phyloP scores from a whole-genome alignment of 202 grass and related monocot genomes.

The Cymbopogon flexuosus region DNA sequence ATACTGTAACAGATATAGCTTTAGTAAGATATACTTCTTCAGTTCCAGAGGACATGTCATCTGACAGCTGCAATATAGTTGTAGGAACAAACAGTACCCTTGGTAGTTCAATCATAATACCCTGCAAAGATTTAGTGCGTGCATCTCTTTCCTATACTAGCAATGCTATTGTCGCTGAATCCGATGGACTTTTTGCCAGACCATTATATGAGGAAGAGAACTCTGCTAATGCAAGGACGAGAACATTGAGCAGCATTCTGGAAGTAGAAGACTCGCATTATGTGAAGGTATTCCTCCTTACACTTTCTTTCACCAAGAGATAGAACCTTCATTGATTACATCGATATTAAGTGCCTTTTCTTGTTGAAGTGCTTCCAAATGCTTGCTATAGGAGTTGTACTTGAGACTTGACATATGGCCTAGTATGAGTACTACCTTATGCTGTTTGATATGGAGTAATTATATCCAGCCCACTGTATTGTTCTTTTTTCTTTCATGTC shows the following conservation, averaged over 20 bases:
- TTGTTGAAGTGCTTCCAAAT: not conserved
- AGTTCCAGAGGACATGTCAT: conserved; percentile 37
- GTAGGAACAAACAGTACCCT: conserved; percentile 69
- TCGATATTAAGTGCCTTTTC: conserved; percentile 5
- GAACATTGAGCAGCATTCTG: conserved; percentile 54
- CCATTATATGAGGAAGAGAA: conserved; percentile 37
- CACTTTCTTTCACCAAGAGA: not conserved
- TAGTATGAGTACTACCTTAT: not conserved
- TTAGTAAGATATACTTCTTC: conserved; percentile 47
- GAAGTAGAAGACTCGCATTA: conserved; percentile 29
- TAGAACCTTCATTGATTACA: not conserved
- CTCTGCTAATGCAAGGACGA: conserved; percentile 39
- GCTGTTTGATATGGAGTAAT: conserved; percentile 8
- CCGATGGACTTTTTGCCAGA: conserved; percentile 29
- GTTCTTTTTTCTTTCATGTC: conserved; percentile 1
- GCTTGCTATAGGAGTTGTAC: not conserved
- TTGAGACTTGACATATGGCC: conserved; percentile 9
- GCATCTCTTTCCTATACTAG: conserved; percentile 25
- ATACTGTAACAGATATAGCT: conserved; percentile 61
- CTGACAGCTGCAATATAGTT: conserved; percentile 63
- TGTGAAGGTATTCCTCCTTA: conserved; percentile 49
- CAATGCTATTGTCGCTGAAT: conserved; percentile 28
- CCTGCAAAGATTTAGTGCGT: conserved; percentile 59
- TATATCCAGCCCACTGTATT: not conserved
- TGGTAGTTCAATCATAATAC: conserved; percentile 66